Conservation (phyloP, 2,329 filamentous ascomycete genomes). For the Fusarium sacchari region DNA sequence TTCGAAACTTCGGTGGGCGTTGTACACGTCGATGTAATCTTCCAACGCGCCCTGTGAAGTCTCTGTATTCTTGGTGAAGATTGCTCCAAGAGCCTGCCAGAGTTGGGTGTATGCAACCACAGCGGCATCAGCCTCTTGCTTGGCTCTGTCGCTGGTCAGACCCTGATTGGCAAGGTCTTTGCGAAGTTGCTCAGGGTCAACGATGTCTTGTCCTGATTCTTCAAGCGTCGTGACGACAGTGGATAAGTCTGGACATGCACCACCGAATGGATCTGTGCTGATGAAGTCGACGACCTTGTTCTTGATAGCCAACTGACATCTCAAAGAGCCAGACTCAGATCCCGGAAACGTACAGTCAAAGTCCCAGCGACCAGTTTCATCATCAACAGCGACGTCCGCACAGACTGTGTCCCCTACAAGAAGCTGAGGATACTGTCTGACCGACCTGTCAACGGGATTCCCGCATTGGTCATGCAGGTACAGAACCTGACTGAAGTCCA, state of each 20-base stretch:
- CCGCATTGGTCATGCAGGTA: constrained; percentile 51
- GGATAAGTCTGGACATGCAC: constrained; percentile 49
- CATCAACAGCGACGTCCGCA: constrained; percentile 42
- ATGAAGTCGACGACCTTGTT: constrained; percentile 48
- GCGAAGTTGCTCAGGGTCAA: constrained; percentile 41
- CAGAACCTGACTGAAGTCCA: constrained; percentile 47
- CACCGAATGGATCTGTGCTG: constrained; percentile 49
- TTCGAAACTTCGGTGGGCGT: constrained; percentile 43
- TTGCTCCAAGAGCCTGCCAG: constrained; percentile 47
- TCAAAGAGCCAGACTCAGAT: constrained; percentile 41
- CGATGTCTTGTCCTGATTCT: constrained; percentile 42
- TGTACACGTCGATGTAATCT: constrained; percentile 48
- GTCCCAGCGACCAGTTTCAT: constrained; percentile 45
- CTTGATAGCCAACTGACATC: constrained; percentile 48
- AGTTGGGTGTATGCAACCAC: constrained; percentile 45
- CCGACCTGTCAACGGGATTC: constrained; percentile 39
- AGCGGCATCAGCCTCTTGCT: constrained; percentile 39
- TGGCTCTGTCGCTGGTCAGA: constrained; percentile 26
- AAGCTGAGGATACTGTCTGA: constrained; percentile 46
- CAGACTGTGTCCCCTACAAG: constrained; percentile 48
- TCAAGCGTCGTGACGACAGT: constrained; percentile 50
- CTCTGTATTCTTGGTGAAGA: constrained; percentile 42
- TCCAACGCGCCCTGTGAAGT: constrained; percentile 41
- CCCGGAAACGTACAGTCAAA: constrained; percentile 52
- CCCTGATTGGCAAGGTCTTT: constrained; percentile 42